phyloP scores from a whole-genome alignment of 108 stramenopile species.

The Skeletonema costatum region DNA sequence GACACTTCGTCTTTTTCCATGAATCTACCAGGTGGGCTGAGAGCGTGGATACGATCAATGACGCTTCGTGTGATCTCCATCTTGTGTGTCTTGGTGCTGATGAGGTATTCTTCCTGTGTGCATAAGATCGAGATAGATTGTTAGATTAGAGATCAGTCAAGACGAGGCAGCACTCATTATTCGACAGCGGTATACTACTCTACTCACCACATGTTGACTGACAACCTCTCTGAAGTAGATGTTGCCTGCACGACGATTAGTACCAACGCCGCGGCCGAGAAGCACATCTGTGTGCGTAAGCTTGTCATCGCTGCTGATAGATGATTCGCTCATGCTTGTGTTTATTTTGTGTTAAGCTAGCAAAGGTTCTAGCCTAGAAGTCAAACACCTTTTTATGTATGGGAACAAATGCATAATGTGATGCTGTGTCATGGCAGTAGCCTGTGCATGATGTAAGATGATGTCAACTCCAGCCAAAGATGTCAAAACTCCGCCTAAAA shows the following conservation, averaged over 20 bases:
- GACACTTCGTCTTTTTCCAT: slow-evolving; percentile 64
- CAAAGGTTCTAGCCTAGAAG: too few relatives aligned
- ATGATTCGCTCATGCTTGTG: too few relatives aligned
- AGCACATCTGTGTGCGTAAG: slow-evolving; percentile 22
- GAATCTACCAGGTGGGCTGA: slow-evolving; percentile 77
- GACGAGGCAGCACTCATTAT: background rate
- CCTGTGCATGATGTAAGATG: too few relatives aligned
- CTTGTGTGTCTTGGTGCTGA: slow-evolving; percentile 71
- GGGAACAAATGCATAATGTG: too few relatives aligned
- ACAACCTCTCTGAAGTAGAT: slow-evolving; percentile 20
- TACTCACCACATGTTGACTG: background rate
- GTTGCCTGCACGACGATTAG: slow-evolving; percentile 37
- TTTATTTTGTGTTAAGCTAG: too few relatives aligned
- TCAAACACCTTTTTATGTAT: too few relatives aligned
- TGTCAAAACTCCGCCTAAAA: too few relatives aligned
- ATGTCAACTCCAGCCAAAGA: too few relatives aligned
- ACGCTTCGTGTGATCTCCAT: slow-evolving; percentile 71
- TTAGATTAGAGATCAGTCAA: background rate
- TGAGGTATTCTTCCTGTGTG: slow-evolving; percentile 1
- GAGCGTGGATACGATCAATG: slow-evolving; percentile 61
- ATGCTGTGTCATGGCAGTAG: too few relatives aligned
- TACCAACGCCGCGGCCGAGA: slow-evolving; percentile 25
- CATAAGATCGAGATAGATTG: background rate
- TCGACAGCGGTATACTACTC: background rate
- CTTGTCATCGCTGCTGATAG: background rate